Base-by-base conservation (phyloP, 192 early-diverging fungal species). In the Allomyces arbusculus region DNA sequence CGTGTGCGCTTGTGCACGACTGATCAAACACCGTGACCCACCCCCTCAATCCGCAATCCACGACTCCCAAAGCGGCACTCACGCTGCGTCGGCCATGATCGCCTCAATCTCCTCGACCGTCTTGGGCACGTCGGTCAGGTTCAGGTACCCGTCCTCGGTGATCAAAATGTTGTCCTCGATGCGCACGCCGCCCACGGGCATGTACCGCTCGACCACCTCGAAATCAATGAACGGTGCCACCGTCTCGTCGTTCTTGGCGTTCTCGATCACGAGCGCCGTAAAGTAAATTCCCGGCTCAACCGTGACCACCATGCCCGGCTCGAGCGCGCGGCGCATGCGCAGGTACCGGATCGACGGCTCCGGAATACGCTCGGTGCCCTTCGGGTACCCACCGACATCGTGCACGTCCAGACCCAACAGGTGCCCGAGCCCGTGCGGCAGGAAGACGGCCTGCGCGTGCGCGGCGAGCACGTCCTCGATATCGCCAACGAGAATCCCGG, bases 241-340 rank as follows among this genome's bases (percentile, higher is more conserved):
- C 16, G 50, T 14, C 16, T 40, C 33, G 33, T 14, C 20, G 20
- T n/a, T n/a, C 69, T 81, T 64, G 33, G 78, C 78, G 14, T 74
- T 72, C 33, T 82, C 78, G 24, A 96, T 78, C 64, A 92, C 79
- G 4, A 80, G 82, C 66, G 89, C 87, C 61, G 90, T 87, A 78
- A 96, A 96, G 72, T 96, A 96, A 70, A 89, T 77, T 4, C 94
- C 94, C 22, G 94, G 94, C 74, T 96, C 94, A 24, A 93, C 89
- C 1, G 94, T 96, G 45, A 95, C 81, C 40, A 84, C 86, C 90
- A 92, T 91, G 23, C 87, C 87, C 19, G 82, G 76, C 44, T 80
- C 75, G 66, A 96, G 76, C 62, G 74, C 70, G 61, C 91, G 82
- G 12, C 88, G 79, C 71, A 88, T 79, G n/a, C 90, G 81, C 63